Conservation (phyloP, 768 basidiomycete species). For the Podaxis carcinomalis region DNA sequence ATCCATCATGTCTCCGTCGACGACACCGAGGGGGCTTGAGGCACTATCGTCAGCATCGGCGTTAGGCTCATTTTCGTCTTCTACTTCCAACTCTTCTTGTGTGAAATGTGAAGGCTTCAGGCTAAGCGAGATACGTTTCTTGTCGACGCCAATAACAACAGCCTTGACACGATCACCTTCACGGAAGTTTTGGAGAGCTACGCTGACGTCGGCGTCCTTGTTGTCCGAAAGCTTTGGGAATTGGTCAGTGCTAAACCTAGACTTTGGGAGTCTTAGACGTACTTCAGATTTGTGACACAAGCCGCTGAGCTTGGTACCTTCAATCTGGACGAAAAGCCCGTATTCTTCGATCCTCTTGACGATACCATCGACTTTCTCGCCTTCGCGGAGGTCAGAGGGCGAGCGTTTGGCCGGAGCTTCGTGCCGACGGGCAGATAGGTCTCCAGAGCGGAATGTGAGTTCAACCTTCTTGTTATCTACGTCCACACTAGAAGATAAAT, state of each 20-base stretch:
- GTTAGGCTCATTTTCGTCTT: conserved; percentile 21
- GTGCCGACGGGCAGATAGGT: conserved; percentile 33
- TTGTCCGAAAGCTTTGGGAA: conserved; percentile 78
- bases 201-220: conserved; percentile 68
- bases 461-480: conserved; percentile 75
- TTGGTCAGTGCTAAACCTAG: neutral
- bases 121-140: conserved; percentile 77
- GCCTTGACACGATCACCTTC: conserved; percentile 87
- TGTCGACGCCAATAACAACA: conserved; percentile 66
- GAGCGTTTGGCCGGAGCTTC: conserved; percentile 22
- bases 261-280: conserved; percentile 16
- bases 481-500: conserved; percentile 54
- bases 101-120: conserved; percentile 87
- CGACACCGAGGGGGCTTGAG: conserved; percentile 15
- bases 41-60: conserved; percentile 22
- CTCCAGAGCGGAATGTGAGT: conserved; percentile 78
- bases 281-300: conserved; percentile 95
- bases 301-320: conserved; percentile 80
- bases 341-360: conserved; percentile 84
- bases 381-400: conserved; percentile 61
- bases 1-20: conserved; percentile 16
- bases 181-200: conserved; percentile 78
- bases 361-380: conserved; percentile 75
- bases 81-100: conserved; percentile 53
- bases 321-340: conserved; percentile 89